These are phyloP conservation scores for Ganoderma boninense DNA, from an alignment of 1,284 basidiomycete genomes.

Conservation along the genomic window DNA sequence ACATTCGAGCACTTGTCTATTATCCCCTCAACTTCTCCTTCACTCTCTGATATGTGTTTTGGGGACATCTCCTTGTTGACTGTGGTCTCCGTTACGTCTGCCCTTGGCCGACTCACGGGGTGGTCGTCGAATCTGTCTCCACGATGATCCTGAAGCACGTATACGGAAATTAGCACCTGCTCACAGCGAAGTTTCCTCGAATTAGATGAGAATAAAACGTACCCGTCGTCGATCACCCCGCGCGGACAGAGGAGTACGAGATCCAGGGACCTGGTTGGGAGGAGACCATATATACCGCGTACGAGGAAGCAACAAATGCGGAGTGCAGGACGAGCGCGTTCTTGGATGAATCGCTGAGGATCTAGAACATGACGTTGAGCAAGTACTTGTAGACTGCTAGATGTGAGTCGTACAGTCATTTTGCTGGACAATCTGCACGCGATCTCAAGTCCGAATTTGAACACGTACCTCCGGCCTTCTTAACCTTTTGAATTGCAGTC, in stretches of 20 bases:
- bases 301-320: slow-evolving; percentile 86
- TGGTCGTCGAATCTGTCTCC: slow-evolving; percentile 95
- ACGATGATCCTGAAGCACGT: slow-evolving; percentile 82
- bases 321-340: slow-evolving; percentile 97
- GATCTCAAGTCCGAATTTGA: no score
- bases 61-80: slow-evolving; percentile 98
- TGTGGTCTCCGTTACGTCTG: slow-evolving; percentile 95
- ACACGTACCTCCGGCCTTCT: no score
- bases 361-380: slow-evolving; percentile 32
- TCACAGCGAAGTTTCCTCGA: not conserved
- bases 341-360: slow-evolving; percentile 88
- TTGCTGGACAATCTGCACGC: no score
- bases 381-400: no score
- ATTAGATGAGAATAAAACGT: slow-evolving; percentile 42
- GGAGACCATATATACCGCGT: slow-evolving; percentile 62
- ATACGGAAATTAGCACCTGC: not conserved
- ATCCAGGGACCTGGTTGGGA: no score
- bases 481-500: no score
- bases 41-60: slow-evolving; percentile 89
- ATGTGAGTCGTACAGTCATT: no score
- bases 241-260: no score
- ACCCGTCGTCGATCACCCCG: slow-evolving; percentile 90
- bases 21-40: slow-evolving; percentile 79
- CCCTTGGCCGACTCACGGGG: slow-evolving; percentile 93
- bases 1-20: slow-evolving; percentile 58